Evolutionary conservation across 1,284 basidiomycete genomes (phyloP), one percentile per base, ranked within the genome.

Genomic region (Fomitopsis palustris): DNA sequence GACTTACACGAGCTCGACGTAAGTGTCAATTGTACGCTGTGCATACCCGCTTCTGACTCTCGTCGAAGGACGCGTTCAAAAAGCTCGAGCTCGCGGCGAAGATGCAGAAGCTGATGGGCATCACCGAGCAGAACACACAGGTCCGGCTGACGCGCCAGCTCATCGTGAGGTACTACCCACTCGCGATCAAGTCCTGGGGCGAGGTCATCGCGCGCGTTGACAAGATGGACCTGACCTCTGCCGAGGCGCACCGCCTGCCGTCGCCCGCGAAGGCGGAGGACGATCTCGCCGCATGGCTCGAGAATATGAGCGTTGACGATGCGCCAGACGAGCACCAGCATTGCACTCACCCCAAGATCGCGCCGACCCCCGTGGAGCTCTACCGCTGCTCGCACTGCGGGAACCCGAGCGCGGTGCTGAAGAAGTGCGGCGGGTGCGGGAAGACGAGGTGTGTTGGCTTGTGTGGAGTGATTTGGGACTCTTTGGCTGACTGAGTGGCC

Each of bases 301-400:
- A 81, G 14, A 75, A 81, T 23, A 68, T 81, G 53, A 69, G 75
- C 37, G 58, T 81, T 51, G 77, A 80, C 5, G 77, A 80, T 43
- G 79, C 73, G 10, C 21, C 27, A 21, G 73, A 74, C 37, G 61
- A 58, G 17, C 59, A 54, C 16, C 45, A 64, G 33, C 63, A 61
- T 57, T 72, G 73, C 42, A 67, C 72, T 3, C 76, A 77, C 52
- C 73, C 76, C 10, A 77, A 72, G 63, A 72, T 82, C 64, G 78
- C 75, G 43, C 70, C 69, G 19, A 79, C 80, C 56, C 69, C 74
- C 21, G 78, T 83, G 19, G 71, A 68, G 39, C 68, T 86, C 25
- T 85, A 83, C 67, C 69, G 76, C 33, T 86, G 84, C 63, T 82
- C 83, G 25, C 82, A 78, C 76, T 86, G 85, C 62, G 75, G 79